Conservation (phyloP, 495 filamentous ascomycete species). For the Aspergillus sclerotioniger region DNA sequence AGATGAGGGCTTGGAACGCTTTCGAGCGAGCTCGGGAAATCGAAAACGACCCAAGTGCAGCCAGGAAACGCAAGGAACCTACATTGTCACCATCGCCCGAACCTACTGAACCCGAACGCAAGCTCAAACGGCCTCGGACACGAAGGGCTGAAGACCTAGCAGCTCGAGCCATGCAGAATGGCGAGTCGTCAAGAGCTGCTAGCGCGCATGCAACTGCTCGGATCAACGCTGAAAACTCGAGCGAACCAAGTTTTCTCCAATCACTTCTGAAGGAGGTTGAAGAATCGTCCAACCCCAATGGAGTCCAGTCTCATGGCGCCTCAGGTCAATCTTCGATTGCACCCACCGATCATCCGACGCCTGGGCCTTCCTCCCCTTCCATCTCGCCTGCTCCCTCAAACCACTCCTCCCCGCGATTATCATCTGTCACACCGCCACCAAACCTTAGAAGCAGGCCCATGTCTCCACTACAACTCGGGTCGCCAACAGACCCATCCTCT, state of each 20-base stretch:
- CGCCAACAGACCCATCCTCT: slow-evolving; percentile 60
- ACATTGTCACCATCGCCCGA: slow-evolving; percentile 68
- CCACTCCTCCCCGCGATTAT: slow-evolving; percentile 64
- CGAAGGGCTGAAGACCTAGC: slow-evolving; percentile 51
- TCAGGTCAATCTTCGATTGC: slow-evolving; percentile 46
- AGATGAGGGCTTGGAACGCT: slow-evolving; percentile 82
- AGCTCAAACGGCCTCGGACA: slow-evolving; percentile 81
- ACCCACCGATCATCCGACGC: slow-evolving; percentile 45
- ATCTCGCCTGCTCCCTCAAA: slow-evolving; percentile 68
- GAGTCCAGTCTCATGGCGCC: slow-evolving; percentile 45
- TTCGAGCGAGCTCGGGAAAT: slow-evolving; percentile 79
- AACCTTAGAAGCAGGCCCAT: slow-evolving; percentile 57
- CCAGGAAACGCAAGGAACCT: slow-evolving; percentile 75
- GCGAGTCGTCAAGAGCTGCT: slow-evolving; percentile 45
- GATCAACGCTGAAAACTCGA: slow-evolving; percentile 31
- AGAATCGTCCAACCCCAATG: slow-evolving; percentile 57
- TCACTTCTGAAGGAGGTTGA: slow-evolving; percentile 87
- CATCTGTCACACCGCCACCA: slow-evolving; percentile 72
- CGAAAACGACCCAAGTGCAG: slow-evolving; percentile 49
- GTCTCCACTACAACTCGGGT: slow-evolving; percentile 68
- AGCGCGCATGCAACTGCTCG: slow-evolving; percentile 29
- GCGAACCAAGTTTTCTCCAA: slow-evolving; percentile 68
- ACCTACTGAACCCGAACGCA: slow-evolving; percentile 64
- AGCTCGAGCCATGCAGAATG: slow-evolving; percentile 40
- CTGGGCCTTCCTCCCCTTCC: slow-evolving; percentile 67